Percentiles rank a stretch among this genome's conserved stretches.
These are phyloP conservation scores for Bolboschoenus planiculmis DNA, from an alignment of 176 grass and related monocot species.

Conservation along the genomic window DNA sequence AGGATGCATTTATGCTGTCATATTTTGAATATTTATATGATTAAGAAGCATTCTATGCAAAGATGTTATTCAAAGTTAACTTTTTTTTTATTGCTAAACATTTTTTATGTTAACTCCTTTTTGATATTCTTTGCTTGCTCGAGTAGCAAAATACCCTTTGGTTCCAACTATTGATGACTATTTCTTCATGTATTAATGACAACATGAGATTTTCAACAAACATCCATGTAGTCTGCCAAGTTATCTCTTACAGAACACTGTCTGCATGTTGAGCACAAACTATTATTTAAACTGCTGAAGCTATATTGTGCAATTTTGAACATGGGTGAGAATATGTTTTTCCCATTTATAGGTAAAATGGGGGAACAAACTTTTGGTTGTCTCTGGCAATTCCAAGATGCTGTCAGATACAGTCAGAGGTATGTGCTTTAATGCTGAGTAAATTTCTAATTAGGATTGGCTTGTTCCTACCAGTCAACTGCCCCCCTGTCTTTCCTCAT, in stretches of 20 bases:
- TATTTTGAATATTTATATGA: neutral
- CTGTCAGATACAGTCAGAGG: constrained; percentile 66
- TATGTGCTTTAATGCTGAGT: constrained; percentile 16
- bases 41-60: neutral
- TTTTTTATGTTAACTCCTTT: neutral
- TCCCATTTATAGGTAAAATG: constrained; percentile 50
- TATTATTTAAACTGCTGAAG: neutral
- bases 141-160: neutral
- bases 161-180: neutral
- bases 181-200: neutral
- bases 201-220: neutral
- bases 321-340: constrained; percentile 7
- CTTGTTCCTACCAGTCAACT: neutral
- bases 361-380: constrained; percentile 66
- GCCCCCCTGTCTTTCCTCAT: too few species aligned
- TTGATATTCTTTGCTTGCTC: neutral
- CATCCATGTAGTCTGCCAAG: neutral
- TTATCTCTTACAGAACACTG: neutral
- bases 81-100: neutral
- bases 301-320: neutral
- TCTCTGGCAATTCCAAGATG: constrained; percentile 65
- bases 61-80: neutral
- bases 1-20: neutral
- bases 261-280: neutral
- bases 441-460: neutral